These are phyloP conservation scores for Brasilioporus rufonigricans DNA, from an alignment of 768 basidiomycete species.

Conservation along the genomic window DNA sequence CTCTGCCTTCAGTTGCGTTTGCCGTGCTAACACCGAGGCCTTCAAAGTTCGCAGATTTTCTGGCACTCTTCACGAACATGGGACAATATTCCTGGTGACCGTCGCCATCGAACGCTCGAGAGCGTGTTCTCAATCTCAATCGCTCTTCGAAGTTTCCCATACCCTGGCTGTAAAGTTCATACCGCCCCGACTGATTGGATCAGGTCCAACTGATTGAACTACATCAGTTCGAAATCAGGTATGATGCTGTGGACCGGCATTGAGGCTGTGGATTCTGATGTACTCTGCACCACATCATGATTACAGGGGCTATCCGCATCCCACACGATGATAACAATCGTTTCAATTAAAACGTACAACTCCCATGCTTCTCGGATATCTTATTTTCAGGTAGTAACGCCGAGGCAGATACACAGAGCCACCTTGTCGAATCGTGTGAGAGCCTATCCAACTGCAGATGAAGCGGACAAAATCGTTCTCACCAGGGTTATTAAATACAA, in stretches of 20 bases:
- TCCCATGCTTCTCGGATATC: not conserved
- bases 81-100: not conserved
- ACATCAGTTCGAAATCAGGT: slow-evolving; percentile 4
- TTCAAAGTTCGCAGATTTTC: no score
- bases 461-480: slow-evolving; percentile 4
- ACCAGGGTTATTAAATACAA: not conserved
- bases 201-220: slow-evolving; percentile 11
- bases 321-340: not conserved
- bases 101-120: not conserved
- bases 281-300: slow-evolving; percentile 7
- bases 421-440: not conserved
- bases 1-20: not conserved
- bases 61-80: not conserved
- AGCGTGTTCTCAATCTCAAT: slow-evolving; percentile 4
- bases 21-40: not conserved
- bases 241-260: slow-evolving; percentile 9
- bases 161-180: slow-evolving; percentile 1
- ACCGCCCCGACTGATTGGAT: slow-evolving; percentile 11
- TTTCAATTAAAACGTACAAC: not conserved
- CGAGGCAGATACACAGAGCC: slow-evolving; percentile 4
- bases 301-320: slow-evolving; percentile 4
- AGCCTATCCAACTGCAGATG: not conserved
- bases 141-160: not conserved
- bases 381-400: slow-evolving; percentile 1
- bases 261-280: no score